Evolutionary conservation across 768 basidiomycete species (phyloP), one percentile per base, ranked within the genome.

Genomic region (Saitozyma podzolica): DNA sequence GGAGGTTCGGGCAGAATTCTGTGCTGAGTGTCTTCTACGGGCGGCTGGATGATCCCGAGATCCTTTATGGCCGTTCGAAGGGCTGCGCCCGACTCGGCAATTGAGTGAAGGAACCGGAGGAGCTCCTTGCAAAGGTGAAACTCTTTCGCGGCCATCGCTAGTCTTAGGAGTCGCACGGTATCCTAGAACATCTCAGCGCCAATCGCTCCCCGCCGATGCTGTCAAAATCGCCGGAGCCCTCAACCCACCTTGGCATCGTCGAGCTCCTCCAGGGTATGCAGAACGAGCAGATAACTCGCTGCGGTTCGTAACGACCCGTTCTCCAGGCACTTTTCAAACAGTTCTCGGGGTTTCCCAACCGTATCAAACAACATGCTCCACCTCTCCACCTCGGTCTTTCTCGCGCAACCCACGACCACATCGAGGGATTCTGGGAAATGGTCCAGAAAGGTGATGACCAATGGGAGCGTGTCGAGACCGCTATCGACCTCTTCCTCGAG

Each of bases 371-470:
- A 81, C 58, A 88, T 85, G 51, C 85, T 85, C 96, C 96, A 99
- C 55, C 89, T 81, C 5, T 90, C 88, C 75, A 94, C 85, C 80
- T 99, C 96, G 7, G 92, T 97, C 82, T 99, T 99, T 57, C 96
- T 84, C 17, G 96, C 95, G 71, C 95, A 97, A 6, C 90, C 88
- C 9, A 97, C 94, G 11, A 98, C 91, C 8, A 98, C 93, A 62
- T 97, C 92, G 59, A 97, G 80, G 7, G 89, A 85, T 56, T 86
- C 89, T 64, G 94, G 90, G 74, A 98, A 98, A 75, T 97, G 87
- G 73, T 99, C 96, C 66, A 99, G 81, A 73, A 99, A 97, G 65
- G 92, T 90, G 64, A 98, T 83, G 9, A 89, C 88, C 2, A 83
- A 82, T 0, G 87, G 83, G 40, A 97, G 80, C n/a, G 17, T n/a